Base-by-base conservation (phyloP, 208 protist genomes). In the Acanthamoeba castellanii region DNA sequence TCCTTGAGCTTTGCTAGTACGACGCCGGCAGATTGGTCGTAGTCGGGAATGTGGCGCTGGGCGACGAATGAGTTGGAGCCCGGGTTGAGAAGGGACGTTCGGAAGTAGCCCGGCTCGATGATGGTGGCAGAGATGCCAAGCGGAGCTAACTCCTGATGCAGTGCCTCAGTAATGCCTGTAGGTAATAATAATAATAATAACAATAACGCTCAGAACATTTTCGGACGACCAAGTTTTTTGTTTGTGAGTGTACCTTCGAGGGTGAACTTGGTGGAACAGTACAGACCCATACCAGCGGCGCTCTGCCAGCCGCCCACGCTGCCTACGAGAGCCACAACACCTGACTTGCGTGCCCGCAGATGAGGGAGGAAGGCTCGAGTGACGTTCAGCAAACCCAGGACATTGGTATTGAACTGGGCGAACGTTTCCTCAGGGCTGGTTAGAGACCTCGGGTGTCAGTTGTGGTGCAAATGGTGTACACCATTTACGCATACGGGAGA, bases 71-170 rank as follows among this genome's bases (percentile, higher is more conserved):
- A 27, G 78, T 91, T 94, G 68, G 64, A 47, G 25, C 34, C 42
- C 47, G 4, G 47, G 47, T 68, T 68, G 66, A 30, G 66, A 1
- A 30, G 14, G 8, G 42, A 13, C 0, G 93, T 95, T 55, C 93
- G 84, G 88, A 95, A 95, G 61, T 91, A 70, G 37, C 93, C 93
- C 4, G 81, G 93, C 76, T 95, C 78, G 42, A 95, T 64, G 16
- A 95, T 25, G 13, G 57, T n/a, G 6, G 91, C 93, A n/a, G 84
- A 30, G 50, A 95, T 74, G 47, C 93, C 93, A 0, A 95, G 57
- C 45, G 70, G 76, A 7, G 25, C 93, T 13, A 95, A 25, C 76
- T 95, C 93, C 32, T 7, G 3, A 4, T 32, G 74, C 47, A 95
- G 57, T 9, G 78, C 47, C 55, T 95, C 93, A n/a, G 78, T 45